phyloP scores from a whole-genome alignment of 139 green algal genomes.

The Chlorella sp. region DNA sequence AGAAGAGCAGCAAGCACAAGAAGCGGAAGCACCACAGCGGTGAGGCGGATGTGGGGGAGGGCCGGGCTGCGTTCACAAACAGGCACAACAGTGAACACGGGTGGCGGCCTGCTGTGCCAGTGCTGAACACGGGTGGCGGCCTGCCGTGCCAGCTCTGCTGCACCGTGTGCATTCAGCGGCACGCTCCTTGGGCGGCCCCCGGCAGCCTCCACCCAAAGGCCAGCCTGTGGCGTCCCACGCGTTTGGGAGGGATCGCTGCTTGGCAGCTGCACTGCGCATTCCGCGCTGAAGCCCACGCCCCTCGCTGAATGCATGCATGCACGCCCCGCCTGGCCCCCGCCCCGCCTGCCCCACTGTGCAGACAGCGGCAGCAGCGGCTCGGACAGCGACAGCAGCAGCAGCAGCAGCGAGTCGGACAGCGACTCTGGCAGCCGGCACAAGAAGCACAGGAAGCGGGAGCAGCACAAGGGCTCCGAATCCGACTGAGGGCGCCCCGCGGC shows the following conservation, averaged over 20 bases:
- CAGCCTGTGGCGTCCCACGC: no score
- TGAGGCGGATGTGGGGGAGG: background rate
- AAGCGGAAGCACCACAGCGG: slow-evolving; percentile 36
- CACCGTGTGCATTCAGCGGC: background rate
- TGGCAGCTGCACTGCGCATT: background rate
- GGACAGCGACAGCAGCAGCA: background rate
- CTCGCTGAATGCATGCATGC: background rate
- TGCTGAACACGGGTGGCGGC: background rate
- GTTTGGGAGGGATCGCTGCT: no score
- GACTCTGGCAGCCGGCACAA: background rate
- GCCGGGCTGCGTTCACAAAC: background rate
- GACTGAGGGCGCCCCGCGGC: background rate
- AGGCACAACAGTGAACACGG: no score
- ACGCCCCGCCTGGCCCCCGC: background rate
- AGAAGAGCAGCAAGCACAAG: slow-evolving; percentile 18
- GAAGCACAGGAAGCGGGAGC: background rate
- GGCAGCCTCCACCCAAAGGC: no score
- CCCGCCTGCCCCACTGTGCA: background rate
- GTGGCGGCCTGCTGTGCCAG: background rate
- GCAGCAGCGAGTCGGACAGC: background rate
- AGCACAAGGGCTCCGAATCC: background rate
- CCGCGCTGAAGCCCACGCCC: no score
- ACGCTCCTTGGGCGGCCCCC: no score
- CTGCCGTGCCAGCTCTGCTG: background rate
- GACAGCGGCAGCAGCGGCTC: background rate